Evolutionary conservation across 2,329 filamentous ascomycete genomes (phyloP), one percentile per base, ranked within the genome.

Genomic region (Ceratocystis papillata): DNA sequence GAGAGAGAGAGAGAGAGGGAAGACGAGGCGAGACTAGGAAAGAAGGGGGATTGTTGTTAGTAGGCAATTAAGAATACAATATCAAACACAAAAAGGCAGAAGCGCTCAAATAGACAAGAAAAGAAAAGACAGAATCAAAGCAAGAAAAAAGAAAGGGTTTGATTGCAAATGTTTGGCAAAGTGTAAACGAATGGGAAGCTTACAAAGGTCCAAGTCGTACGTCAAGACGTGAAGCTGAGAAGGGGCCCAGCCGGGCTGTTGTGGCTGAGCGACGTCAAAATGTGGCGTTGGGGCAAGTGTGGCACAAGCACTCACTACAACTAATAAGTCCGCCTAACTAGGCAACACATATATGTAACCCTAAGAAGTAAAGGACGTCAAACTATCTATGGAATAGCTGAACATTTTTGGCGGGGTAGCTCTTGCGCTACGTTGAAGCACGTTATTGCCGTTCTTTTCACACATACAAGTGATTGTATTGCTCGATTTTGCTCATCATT

Each of bases 321-420:
- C 37, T 15, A 12, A 41, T 15, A 41, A 41, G 37, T 41, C 17
- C 25, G 30, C 12, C 7, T 46, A 28, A 28, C 12, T 20, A 15
- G 61, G 12, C 12, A 41, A 25, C 6, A 10, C 28, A 15, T 28
- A 1, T 45, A 20, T 28, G 3, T 37, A 48, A 48, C 61, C 37
- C 28, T 46, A 62, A 7, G 20, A 12, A 63, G 15, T 6, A 8
- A n/a, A 12, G n/a, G 33, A 33, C 44, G 41, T 62, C 41, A 62
- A 41, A 15, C 37, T 17, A 33, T 53, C 41, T 48, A 33, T 15
- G 37, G 12, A 44, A 48, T 15, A 55, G 50, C 33, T 57, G n/a
- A 12, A 55, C 17, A 50, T 50, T 62, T 62, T 65, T 65, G 64
- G 64, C 41, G 64, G 64, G 64, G 64, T 65, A 62, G 12, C 63